Conservation (phyloP, 257 asterid genomes). For the Anisodus tanguticus region DNA sequence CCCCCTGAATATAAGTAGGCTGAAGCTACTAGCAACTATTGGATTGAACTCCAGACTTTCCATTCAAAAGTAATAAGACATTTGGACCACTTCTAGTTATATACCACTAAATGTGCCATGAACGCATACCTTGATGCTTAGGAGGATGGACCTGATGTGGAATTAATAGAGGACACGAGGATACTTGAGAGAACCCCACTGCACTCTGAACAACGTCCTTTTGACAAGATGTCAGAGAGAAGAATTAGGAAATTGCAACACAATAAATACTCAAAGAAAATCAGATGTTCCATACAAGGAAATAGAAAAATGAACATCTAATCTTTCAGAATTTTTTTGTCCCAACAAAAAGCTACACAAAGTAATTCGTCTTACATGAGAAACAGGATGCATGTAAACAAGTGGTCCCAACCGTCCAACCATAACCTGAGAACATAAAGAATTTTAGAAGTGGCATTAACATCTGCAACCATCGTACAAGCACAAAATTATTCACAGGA, state of each 20-base stretch:
- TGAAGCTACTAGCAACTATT: slow-evolving; percentile 6
- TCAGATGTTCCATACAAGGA: background rate
- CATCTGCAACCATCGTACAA: background rate
- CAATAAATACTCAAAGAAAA: background rate
- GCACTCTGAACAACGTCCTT: slow-evolving; percentile 61
- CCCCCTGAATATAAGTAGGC: background rate
- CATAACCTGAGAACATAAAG: slow-evolving; percentile 58
- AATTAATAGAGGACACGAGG: slow-evolving; percentile 55
- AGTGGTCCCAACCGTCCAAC: slow-evolving; percentile 66
- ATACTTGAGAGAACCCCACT: slow-evolving; percentile 62
- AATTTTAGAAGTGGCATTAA: background rate
- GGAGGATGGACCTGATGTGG: slow-evolving; percentile 60
- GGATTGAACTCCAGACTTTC: background rate
- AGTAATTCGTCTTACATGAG: slow-evolving; percentile 59
- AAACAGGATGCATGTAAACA: slow-evolving; percentile 68
- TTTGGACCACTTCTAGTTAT: background rate
- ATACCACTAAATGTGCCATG: background rate
- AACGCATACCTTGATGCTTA: slow-evolving; percentile 74
- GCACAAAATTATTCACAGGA: slow-evolving; percentile 28
- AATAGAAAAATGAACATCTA: background rate
- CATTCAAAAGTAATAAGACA: background rate
- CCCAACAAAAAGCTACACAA: background rate
- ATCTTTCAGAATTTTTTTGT: background rate
- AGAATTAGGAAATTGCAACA: slow-evolving; percentile 30
- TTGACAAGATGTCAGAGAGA: slow-evolving; percentile 31